Evolutionary conservation across 805 yeast genomes (phyloP).

Genomic region (Candida incommunis): DNA sequence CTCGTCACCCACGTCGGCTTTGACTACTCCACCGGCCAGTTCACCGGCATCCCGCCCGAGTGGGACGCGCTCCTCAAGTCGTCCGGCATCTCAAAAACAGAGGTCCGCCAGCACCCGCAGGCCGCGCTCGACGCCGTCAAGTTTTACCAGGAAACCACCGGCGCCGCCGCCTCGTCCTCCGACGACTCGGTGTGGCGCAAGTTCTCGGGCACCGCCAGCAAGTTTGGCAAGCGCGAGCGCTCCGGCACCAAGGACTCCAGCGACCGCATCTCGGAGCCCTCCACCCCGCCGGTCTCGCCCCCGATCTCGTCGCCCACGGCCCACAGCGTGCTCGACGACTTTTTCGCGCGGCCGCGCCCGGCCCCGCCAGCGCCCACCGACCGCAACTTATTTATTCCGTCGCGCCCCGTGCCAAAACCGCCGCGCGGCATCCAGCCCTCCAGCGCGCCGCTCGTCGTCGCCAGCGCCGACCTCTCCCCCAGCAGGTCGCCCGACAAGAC

Average conservation of each 20-base stretch:
- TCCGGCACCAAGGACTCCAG: slow-evolving; percentile 1
- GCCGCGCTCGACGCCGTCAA: slow-evolving; percentile 88
- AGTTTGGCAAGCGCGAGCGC: slow-evolving; percentile 13
- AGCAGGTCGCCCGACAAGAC: not conserved
- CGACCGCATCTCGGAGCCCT: not conserved
- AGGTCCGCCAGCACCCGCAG: slow-evolving; percentile 84
- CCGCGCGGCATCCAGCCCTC: slow-evolving; percentile 10
- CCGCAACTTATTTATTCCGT: slow-evolving; percentile 12
- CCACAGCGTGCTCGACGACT: slow-evolving; percentile 3
- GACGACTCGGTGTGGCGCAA: slow-evolving; percentile 14
- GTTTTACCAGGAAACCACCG: slow-evolving; percentile 34
- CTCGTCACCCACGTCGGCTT: slow-evolving; percentile 94
- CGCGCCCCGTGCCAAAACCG: slow-evolving; percentile 20
- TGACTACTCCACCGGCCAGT: slow-evolving; percentile 70
- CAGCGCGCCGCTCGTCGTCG: not conserved
- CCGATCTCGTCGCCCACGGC: not conserved
- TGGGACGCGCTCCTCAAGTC: slow-evolving; percentile 80
- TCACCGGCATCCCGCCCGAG: slow-evolving; percentile 82
- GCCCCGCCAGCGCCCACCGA: not conserved
- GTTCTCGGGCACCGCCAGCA: slow-evolving; percentile 9
- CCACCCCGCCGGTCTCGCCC: not conserved
- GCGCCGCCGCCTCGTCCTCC: slow-evolving; percentile 1
- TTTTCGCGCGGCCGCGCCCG: slow-evolving; percentile 3
- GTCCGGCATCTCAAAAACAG: slow-evolving; percentile 75
- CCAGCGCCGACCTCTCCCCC: slow-evolving; percentile 4